phyloP scores from a whole-genome alignment of 2,329 filamentous ascomycete species.

The Acrocalymma vagum region DNA sequence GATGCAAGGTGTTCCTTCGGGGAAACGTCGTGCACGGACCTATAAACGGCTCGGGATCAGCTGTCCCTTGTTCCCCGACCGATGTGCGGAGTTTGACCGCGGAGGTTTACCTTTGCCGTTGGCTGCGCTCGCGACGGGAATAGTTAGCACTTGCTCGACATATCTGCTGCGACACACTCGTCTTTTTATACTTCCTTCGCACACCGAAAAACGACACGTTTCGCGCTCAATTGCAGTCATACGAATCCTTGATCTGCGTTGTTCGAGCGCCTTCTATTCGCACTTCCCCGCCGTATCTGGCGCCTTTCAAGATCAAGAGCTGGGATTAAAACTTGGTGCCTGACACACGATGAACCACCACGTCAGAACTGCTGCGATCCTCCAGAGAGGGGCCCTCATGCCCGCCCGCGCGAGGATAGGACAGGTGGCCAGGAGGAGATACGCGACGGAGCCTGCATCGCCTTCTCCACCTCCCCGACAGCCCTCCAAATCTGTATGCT shows the following conservation, averaged over 20 bases:
- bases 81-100: conserved; percentile 27
- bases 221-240: conserved; percentile 1
- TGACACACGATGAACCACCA: conserved; percentile 26
- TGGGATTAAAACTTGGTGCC: conserved; percentile 16
- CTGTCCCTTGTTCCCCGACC: too few species aligned
- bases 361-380: conserved; percentile 12
- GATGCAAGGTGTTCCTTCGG: conserved; percentile 45
- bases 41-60: too few species aligned
- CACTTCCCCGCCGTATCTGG: conserved; percentile 9
- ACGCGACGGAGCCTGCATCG: conserved; percentile 20
- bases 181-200: conserved; percentile 15
- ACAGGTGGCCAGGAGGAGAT: conserved; percentile 17
- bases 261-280: conserved; percentile 1
- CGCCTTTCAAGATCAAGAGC: conserved; percentile 1
- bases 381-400: conserved; percentile 6
- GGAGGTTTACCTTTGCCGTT: conserved; percentile 32
- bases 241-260: too few species aligned
- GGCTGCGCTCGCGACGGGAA: background rate
- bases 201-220: conserved; percentile 11
- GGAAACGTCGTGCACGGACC: conserved; percentile 28
- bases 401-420: conserved; percentile 10
- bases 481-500: conserved; percentile 33
- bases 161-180: background rate
- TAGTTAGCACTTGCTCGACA: background rate
- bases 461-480: conserved; percentile 16